These are phyloP conservation scores for Exophiala dermatitidis DNA, from an alignment of 2,329 filamentous ascomycete genomes.

Conservation along the genomic window DNA sequence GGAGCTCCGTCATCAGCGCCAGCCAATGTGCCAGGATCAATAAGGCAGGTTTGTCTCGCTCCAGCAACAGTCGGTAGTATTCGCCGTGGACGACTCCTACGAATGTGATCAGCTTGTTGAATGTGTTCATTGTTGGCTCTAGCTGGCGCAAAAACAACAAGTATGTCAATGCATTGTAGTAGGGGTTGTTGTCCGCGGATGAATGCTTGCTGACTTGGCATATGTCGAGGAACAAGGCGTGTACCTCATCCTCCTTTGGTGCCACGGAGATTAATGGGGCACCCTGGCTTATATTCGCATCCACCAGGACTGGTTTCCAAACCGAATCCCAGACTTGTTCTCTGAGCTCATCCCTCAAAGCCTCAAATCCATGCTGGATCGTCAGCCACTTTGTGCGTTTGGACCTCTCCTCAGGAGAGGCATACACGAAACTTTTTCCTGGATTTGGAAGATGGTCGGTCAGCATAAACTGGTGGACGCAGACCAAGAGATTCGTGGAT, in stretches of 20 bases:
- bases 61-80: slow-evolving; percentile 8
- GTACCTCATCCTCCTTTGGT: slow-evolving; percentile 2
- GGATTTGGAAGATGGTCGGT: neutral
- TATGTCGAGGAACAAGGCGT: slow-evolving; percentile 10
- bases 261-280: neutral
- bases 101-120: slow-evolving; percentile 18
- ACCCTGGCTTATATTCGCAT: slow-evolving; percentile 3
- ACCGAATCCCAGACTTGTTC: slow-evolving; percentile 6
- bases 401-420: neutral
- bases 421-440: slow-evolving; percentile 11
- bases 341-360: slow-evolving; percentile 1
- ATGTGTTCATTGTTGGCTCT: slow-evolving; percentile 7
- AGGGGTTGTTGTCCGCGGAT: slow-evolving; percentile 9
- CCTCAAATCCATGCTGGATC: slow-evolving; percentile 9
- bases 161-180: slow-evolving; percentile 8
- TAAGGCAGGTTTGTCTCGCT: slow-evolving; percentile 12
- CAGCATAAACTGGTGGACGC: slow-evolving; percentile 31
- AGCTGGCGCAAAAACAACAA: slow-evolving; percentile 10
- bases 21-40: slow-evolving; percentile 21
- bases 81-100: slow-evolving; percentile 3
- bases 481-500: slow-evolving; percentile 35
- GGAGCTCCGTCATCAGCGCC: slow-evolving; percentile 10
- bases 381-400: slow-evolving; percentile 9
- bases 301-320: slow-evolving; percentile 13
- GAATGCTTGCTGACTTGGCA: slow-evolving; percentile 4